These are phyloP conservation scores for Tillandsia leiboldiana DNA, from an alignment of 176 grass and related monocot genomes.

Conservation along the genomic window DNA sequence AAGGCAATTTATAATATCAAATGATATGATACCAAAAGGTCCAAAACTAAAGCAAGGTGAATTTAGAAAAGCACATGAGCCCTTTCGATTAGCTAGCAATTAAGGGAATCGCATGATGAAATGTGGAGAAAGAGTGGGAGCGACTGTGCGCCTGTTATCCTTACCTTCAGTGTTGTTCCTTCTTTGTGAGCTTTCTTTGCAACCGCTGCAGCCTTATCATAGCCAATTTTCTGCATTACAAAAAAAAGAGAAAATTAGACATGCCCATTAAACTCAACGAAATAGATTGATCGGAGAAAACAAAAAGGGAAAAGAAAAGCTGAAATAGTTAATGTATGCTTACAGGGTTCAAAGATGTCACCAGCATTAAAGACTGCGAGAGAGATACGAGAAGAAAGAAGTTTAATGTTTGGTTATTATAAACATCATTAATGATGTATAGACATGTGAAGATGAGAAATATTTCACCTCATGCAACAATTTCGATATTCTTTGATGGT, in stretches of 20 bases:
- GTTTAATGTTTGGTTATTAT: conserved; percentile 12
- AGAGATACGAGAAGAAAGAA: conserved; percentile 2
- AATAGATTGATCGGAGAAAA: too few relatives aligned
- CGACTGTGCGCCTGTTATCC: neutral
- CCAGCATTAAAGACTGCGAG: conserved; percentile 85
- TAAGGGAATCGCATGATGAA: too few relatives aligned
- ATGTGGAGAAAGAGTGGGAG: too few relatives aligned
- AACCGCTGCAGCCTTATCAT: conserved; percentile 90
- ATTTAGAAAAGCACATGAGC: too few relatives aligned
- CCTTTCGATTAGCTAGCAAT: too few relatives aligned
- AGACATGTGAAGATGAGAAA: conserved; percentile 4
- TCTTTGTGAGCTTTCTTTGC: conserved; percentile 99
- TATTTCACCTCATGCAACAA: conserved; percentile 70
- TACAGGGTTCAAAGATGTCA: conserved; percentile 96
- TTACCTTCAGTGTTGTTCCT: conserved; percentile 94
- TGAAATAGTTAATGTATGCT: conserved; percentile 16
- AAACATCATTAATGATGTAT: conserved; percentile 4
- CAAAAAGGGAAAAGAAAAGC: too few relatives aligned
- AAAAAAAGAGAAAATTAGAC: too few relatives aligned
- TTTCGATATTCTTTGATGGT: conserved; percentile 83
- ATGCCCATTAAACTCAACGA: too few relatives aligned
- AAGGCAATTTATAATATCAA: too few relatives aligned
- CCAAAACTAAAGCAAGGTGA: too few relatives aligned
- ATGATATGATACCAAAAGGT: too few relatives aligned
- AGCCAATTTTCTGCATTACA: conserved; percentile 82